Evolutionary conservation across 2,329 filamentous ascomycete genomes (phyloP).

Genomic region (Herpomyces periplanetae): DNA sequence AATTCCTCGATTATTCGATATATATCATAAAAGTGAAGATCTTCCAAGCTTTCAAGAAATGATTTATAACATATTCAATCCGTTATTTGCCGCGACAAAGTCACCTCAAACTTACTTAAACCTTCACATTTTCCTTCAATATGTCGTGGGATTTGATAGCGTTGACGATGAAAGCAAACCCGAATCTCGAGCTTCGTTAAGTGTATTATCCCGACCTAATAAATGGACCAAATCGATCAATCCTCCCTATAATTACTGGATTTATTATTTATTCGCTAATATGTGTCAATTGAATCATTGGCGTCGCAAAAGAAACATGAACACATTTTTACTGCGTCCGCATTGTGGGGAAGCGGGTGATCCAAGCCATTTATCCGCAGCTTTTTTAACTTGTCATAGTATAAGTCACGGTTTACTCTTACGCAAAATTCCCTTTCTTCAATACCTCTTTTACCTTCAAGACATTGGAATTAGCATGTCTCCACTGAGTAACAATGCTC

Average conservation of each 20-base stretch:
- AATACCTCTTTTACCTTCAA: conserved; percentile 91
- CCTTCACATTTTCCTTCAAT: conserved; percentile 65
- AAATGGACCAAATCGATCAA: conserved; percentile 77
- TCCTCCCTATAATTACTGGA: conserved; percentile 93
- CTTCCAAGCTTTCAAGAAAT: conserved; percentile 74
- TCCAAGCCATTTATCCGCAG: conserved; percentile 71
- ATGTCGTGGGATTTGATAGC: conserved; percentile 84
- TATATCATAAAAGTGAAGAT: conserved; percentile 58
- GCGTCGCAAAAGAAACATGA: conserved; percentile 68
- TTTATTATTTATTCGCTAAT: conserved; percentile 86
- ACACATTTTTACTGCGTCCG: conserved; percentile 63
- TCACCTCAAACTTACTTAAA: conserved; percentile 59
- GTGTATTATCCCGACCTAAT: conserved; percentile 60
- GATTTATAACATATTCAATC: conserved; percentile 61
- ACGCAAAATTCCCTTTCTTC: conserved; percentile 65
- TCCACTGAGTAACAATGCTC: conserved; percentile 82
- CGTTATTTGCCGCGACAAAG: conserved; percentile 69
- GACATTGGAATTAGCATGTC: conserved; percentile 98
- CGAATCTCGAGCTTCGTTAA: conserved; percentile 51
- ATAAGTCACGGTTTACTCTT: conserved; percentile 79
- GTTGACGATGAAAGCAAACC: conserved; percentile 95
- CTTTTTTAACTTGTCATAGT: conserved; percentile 66
- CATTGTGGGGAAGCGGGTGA: conserved; percentile 92
- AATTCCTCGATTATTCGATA: conserved; percentile 66
- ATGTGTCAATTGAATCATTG: conserved; percentile 66